Conservation (phyloP, 1,284 basidiomycete genomes). For the Trichosporon inkin region DNA sequence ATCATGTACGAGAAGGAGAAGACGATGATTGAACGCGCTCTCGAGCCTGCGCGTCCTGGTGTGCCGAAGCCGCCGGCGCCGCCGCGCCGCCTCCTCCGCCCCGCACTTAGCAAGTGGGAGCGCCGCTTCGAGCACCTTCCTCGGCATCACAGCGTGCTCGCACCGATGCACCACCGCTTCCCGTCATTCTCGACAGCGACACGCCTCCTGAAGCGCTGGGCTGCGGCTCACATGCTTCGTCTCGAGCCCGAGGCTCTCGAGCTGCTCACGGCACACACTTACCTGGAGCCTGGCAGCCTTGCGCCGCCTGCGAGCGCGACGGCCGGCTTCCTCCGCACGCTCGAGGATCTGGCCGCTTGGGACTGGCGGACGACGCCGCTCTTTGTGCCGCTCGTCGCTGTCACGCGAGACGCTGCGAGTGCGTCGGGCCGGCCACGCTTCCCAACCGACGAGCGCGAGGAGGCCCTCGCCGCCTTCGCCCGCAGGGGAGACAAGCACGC, state of each 20-base stretch:
- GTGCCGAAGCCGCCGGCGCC: slow-evolving; percentile 40
- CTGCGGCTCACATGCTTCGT: slow-evolving; percentile 82
- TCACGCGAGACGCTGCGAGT: slow-evolving; percentile 38
- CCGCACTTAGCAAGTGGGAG: slow-evolving; percentile 64
- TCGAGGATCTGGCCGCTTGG: slow-evolving; percentile 77
- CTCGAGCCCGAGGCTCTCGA: slow-evolving; percentile 66
- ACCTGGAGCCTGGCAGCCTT: slow-evolving; percentile 50
- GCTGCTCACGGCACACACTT: slow-evolving; percentile 67
- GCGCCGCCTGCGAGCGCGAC: slow-evolving; percentile 52
- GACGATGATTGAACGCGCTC: slow-evolving; percentile 68
- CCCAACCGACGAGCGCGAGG: slow-evolving; percentile 55
- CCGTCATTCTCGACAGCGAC: slow-evolving; percentile 77
- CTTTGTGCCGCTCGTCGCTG: slow-evolving; percentile 50
- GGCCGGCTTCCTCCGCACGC: slow-evolving; percentile 71
- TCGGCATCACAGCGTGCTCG: slow-evolving; percentile 77
- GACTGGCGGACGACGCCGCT: slow-evolving; percentile 60
- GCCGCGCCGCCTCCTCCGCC: slow-evolving; percentile 52
- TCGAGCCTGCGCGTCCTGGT: slow-evolving; percentile 47
- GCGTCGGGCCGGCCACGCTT: slow-evolving; percentile 38
- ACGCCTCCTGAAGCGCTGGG: slow-evolving; percentile 87
- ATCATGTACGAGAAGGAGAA: slow-evolving; percentile 88
- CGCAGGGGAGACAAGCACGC: slow-evolving; percentile 48
- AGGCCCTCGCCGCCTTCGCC: slow-evolving; percentile 57
- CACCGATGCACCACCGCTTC: slow-evolving; percentile 73
- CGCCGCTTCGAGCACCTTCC: slow-evolving; percentile 72